Evolutionary conservation across 2,329 filamentous ascomycete species (phyloP).

Genomic region (Thermoascus crustaceus): DNA sequence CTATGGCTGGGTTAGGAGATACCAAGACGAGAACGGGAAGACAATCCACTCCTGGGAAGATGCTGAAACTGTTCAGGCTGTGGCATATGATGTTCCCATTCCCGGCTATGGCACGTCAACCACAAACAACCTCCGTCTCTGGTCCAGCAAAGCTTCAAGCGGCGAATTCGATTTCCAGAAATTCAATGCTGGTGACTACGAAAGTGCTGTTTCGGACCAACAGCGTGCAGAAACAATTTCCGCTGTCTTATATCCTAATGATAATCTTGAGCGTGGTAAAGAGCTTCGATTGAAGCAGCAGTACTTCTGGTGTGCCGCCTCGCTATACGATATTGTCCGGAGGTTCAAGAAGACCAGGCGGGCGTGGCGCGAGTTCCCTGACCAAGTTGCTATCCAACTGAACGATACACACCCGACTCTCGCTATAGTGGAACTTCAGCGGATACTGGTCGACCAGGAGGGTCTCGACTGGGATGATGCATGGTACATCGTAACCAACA

Average conservation of each 20-base stretch:
- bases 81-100: conserved; percentile 88
- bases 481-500: conserved; percentile 70
- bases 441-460: conserved; percentile 82
- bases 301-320: conserved; percentile 99
- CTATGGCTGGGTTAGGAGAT: conserved; percentile 75
- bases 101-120: conserved; percentile 83
- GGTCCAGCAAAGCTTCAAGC: conserved; percentile 94
- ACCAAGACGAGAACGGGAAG: conserved; percentile 67
- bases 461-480: conserved; percentile 88
- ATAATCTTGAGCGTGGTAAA: conserved; percentile 93
- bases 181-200: conserved; percentile 97
- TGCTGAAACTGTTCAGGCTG: conserved; percentile 83
- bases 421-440: conserved; percentile 90
- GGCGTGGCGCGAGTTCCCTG: conserved; percentile 83
- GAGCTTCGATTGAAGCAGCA: conserved; percentile 97
- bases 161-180: conserved; percentile 99
- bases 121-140: conserved; percentile 93
- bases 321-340: conserved; percentile 89
- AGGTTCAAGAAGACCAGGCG: conserved; percentile 97
- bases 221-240: conserved; percentile 99
- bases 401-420: conserved; percentile 97
- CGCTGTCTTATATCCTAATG: conserved; percentile 92
- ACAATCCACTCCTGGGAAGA: conserved; percentile 73
- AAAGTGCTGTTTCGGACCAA: conserved; percentile 95
- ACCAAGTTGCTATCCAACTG: conserved; percentile 92